Percentiles rank a stretch among this genome's conserved stretches.
phyloP scores from a whole-genome alignment of 2,329 filamentous ascomycete species.

The Tolypocladium capitatum region DNA sequence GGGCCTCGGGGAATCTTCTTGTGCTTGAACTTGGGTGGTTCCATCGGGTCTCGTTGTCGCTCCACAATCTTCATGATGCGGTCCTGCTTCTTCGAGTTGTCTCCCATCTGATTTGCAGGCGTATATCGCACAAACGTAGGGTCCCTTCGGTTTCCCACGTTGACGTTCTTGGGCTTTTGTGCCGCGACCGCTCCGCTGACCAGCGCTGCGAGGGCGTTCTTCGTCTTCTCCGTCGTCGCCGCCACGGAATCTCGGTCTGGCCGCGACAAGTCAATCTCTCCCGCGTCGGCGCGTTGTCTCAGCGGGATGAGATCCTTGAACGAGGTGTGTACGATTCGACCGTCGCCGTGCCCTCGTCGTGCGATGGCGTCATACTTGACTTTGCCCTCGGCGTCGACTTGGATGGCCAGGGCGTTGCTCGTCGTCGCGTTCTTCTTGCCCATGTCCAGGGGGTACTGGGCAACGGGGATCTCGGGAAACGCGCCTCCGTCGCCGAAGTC shows the following conservation, averaged over 20 bases:
- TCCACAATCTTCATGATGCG: constrained; percentile 98
- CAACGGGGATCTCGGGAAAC: constrained; percentile 85
- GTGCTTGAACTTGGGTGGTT: constrained; percentile 96
- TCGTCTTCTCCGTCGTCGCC: constrained; percentile 76
- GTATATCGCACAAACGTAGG: constrained; percentile 93
- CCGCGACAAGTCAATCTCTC: constrained; percentile 75
- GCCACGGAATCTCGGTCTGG: constrained; percentile 76
- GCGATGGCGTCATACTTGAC: constrained; percentile 96
- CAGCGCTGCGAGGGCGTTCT: constrained; percentile 68
- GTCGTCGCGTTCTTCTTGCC: constrained; percentile 60
- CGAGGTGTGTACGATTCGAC: constrained; percentile 78
- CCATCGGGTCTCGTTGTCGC: constrained; percentile 85
- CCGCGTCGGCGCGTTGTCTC: constrained; percentile 81
- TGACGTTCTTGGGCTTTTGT: constrained; percentile 93
- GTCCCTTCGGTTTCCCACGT: constrained; percentile 65
- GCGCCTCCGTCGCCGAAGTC: constrained; percentile 95
- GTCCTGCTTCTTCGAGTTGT: constrained; percentile 72
- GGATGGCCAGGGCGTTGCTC: constrained; percentile 82
- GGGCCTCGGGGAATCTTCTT: constrained; percentile 94
- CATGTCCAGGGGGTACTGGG: constrained; percentile 94
- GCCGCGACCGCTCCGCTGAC: constrained; percentile 78
- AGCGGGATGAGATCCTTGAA: constrained; percentile 96
- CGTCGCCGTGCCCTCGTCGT: constrained; percentile 71
- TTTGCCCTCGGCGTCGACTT: constrained; percentile 83
- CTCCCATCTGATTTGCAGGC: constrained; percentile 93